Conservation (phyloP, 805 yeast species). For the Wickerhamiella kurtzmanii region DNA sequence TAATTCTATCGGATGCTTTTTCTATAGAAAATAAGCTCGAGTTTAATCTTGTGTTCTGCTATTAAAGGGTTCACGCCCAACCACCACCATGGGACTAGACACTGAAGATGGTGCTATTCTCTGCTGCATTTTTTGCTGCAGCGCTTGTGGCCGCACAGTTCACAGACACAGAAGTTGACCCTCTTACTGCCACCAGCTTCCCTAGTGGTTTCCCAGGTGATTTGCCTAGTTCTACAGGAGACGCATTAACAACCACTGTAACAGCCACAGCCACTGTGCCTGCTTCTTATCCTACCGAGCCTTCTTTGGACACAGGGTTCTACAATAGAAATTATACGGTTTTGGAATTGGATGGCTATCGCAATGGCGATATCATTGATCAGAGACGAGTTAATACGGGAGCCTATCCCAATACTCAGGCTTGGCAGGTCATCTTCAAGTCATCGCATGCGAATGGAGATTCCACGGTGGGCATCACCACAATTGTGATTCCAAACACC, state of each 20-base stretch:
- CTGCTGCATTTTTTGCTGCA: no score
- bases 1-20: no score
- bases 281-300: not conserved
- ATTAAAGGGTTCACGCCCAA: no score
- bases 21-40: not conserved
- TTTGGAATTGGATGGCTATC: not conserved
- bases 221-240: not conserved
- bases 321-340: not conserved
- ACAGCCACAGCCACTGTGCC: not conserved
- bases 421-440: constrained; percentile 15
- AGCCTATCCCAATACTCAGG: constrained; percentile 11
- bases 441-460: constrained; percentile 20
- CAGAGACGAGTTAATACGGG: constrained; percentile 11
- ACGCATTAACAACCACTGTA: not conserved
- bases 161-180: no score
- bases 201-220: no score
- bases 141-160: not conserved
- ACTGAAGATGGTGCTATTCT: no score
- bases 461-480: constrained; percentile 21
- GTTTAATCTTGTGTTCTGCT: no score
- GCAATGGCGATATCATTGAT: constrained; percentile 13
- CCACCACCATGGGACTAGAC: no score
- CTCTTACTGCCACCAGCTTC: no score
- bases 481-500: constrained; percentile 18
- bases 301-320: not conserved